A percentile compares a stretch with the other conserved stretches of the same genome.
Conservation (phyloP, 2,329 filamentous ascomycete species). For the Colletotrichum salicis region DNA sequence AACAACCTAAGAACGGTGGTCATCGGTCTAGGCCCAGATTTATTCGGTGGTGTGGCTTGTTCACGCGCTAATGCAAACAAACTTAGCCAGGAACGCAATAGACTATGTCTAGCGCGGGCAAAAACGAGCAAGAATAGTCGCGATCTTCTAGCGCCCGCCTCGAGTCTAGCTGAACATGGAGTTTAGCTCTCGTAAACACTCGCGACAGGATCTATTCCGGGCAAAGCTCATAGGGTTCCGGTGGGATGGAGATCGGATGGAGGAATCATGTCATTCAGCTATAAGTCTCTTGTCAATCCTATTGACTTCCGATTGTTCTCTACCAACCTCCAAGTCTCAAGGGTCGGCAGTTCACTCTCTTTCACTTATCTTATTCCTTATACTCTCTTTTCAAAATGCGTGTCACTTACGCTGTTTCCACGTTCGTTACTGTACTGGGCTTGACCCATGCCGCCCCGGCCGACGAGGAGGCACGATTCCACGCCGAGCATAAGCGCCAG, state of each 20-base stretch:
- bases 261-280: neutral
- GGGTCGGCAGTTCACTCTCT: neutral
- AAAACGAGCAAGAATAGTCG: neutral
- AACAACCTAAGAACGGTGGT: neutral
- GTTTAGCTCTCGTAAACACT: neutral
- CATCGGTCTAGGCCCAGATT: neutral
- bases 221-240: neutral
- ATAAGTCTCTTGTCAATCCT: neutral
- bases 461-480: constrained; percentile 9
- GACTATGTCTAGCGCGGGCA: neutral
- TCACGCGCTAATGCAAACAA: neutral
- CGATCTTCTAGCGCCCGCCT: neutral
- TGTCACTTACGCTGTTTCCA: neutral
- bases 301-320: neutral
- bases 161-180: neutral
- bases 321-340: neutral
- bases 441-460: constrained; percentile 13
- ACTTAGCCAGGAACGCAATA: neutral
- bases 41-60: neutral
- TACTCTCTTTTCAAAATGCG: neutral
- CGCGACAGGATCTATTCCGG: neutral
- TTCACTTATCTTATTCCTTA: neutral
- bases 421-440: neutral
- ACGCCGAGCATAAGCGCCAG: constrained; percentile 26
- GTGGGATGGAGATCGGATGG: neutral